Evolutionary conservation across 257 asterid genomes (phyloP).

Genomic region (Solanum bulbocastanum): DNA sequence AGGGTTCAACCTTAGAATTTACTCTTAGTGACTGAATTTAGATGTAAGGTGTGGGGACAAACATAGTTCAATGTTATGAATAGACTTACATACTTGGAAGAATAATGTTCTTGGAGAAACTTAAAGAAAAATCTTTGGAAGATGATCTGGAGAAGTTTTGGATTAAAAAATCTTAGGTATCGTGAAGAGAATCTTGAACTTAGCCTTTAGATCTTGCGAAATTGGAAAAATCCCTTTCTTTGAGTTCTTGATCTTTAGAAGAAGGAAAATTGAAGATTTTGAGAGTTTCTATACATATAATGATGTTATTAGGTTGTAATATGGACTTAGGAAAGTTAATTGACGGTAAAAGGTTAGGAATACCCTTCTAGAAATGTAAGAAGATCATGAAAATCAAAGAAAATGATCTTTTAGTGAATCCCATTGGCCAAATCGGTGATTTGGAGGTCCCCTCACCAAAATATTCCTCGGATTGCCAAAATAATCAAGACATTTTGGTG

Average conservation of each 20-base stretch:
- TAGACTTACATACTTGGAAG: background rate
- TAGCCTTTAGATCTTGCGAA: background rate
- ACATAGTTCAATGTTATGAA: background rate
- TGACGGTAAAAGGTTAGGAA: background rate
- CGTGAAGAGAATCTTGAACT: background rate
- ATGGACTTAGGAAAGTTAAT: background rate
- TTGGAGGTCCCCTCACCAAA: background rate
- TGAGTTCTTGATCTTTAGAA: background rate
- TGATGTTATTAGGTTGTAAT: background rate
- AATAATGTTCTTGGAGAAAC: background rate
- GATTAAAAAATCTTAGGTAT: background rate
- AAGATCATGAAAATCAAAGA: background rate
- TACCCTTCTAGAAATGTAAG: background rate
- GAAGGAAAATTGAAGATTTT: background rate
- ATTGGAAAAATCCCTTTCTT: background rate
- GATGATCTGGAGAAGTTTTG: no score
- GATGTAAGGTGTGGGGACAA: background rate
- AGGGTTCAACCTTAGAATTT: background rate
- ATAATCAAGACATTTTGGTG: background rate
- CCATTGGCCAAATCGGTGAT: background rate
- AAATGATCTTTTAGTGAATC: background rate
- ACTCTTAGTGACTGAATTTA: background rate
- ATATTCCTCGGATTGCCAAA: background rate
- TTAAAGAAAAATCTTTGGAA: no score
- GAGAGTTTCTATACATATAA: background rate